Evolutionary conservation across 2,329 filamentous ascomycete genomes (phyloP), one percentile per base, ranked within the genome.

Genomic region (Arthrobotrys musiformis): DNA sequence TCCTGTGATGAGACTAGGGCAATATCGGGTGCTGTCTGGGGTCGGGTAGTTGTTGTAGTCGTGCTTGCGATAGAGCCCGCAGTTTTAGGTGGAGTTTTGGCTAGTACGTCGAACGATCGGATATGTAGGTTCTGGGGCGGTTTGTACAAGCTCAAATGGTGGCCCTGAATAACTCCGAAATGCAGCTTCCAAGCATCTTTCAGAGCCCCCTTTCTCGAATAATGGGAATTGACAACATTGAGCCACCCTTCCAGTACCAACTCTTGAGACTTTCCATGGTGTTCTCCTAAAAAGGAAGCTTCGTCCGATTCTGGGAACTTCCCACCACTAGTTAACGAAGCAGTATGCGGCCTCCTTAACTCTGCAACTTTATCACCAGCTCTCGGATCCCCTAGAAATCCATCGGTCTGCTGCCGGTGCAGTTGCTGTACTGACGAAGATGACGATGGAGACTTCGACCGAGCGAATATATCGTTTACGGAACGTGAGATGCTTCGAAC

Each of bases 381-480:
- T 56, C 74, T 62, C 8, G 74, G 62, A 60, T 73, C 74, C 30
- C 73, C 48, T 13, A 77, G 60, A 54, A 61, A 77, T 15, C 42
- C 19, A 26, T 81, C 80, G 9, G 79, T 50, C 37, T 81, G 80
- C 13, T 58, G 54, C 19, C 54, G 17, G 33, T 58, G 54, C 8
- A 58, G 54, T 40, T 58, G 54, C 8, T 58, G 54, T 37, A 19
- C 15, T 35, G 54, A 58, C 26, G 54, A 58, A 2, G 54, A 58
- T 4, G 33, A 58, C 8, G 80, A 79, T 15, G 80, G 80, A 52
- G 80, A 81, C 30, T 80, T 76, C 33, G 80, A 80, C 13, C 80
- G 80, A 17, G 79, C 79, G 70, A 81, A 81, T 66, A 81, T 81
- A 76, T 81, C 80, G 63, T 81, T 81, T 79, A 81, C 81, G 54